Conservation (phyloP, 345 rosid species). For the Hibiscus syriacus region DNA sequence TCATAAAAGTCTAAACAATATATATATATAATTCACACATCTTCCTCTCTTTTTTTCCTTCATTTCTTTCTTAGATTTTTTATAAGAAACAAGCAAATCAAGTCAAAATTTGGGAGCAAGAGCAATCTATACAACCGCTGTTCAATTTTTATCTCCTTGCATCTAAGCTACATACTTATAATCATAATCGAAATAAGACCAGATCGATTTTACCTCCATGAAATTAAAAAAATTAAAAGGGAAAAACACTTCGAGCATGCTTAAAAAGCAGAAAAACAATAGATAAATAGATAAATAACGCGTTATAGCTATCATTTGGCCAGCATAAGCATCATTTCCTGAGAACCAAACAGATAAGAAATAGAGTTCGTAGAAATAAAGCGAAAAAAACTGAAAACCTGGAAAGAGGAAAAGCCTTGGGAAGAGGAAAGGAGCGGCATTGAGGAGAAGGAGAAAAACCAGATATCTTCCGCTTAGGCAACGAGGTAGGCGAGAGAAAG, state of each 20-base stretch:
- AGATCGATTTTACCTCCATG: neutral
- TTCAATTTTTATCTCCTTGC: neutral
- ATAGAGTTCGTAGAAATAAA: neutral
- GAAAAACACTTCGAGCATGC: neutral
- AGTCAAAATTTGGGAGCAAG: neutral
- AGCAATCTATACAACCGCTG: neutral
- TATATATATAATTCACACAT: neutral
- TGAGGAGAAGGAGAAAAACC: constrained; percentile 10
- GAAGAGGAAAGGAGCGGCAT: constrained; percentile 11
- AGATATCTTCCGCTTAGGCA: constrained; percentile 12
- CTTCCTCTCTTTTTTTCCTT: neutral
- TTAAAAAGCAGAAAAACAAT: neutral
- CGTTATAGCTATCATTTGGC: neutral
- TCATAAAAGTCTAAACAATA: neutral
- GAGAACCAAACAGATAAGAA: constrained; percentile 5
- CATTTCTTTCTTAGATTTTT: neutral
- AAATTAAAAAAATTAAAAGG: neutral
- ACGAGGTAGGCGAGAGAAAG: neutral
- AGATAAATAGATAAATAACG: neutral
- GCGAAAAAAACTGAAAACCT: constrained; percentile 3
- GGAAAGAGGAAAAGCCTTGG: constrained; percentile 15
- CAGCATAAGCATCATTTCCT: neutral
- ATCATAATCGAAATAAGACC: neutral
- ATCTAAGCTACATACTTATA: neutral
- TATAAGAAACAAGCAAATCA: neutral